Percentiles rank a stretch among this genome's conserved stretches.
Evolutionary conservation across 345 rosid genomes (phyloP).

Genomic region (Mercurialis annua): DNA sequence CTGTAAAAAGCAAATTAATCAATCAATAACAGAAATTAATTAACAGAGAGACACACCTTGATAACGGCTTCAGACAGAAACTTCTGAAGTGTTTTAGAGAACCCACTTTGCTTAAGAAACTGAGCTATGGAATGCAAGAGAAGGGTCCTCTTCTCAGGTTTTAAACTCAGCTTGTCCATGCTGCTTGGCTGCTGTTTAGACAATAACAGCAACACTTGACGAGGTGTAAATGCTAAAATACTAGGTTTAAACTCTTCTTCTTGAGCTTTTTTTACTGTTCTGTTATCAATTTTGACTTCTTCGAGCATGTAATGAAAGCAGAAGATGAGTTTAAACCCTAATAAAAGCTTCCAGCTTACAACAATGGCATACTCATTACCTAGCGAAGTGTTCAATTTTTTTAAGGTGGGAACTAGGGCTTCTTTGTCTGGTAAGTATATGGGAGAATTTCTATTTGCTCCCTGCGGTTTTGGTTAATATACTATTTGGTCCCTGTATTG

Average conservation of each 20-base stretch:
- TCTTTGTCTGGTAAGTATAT: no score
- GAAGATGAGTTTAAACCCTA: no score
- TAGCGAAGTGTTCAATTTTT: no score
- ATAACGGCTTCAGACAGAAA: slow-evolving; percentile 56
- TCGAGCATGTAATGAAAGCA: slow-evolving; percentile 26
- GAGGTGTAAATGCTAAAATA: slow-evolving; percentile 49
- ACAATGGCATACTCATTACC: no score
- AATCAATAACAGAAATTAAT: neutral
- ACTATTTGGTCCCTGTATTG: no score
- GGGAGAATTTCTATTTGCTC: no score
- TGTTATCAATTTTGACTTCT: slow-evolving; percentile 13
- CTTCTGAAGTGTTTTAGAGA: slow-evolving; percentile 69
- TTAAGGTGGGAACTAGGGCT: no score
- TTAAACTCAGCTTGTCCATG: slow-evolving; percentile 28
- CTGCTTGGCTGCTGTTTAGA: slow-evolving; percentile 15
- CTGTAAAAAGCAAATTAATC: neutral
- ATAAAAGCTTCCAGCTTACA: no score
- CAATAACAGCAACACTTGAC: slow-evolving; percentile 39
- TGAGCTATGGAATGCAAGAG: slow-evolving; percentile 54
- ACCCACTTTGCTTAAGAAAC: slow-evolving; percentile 50
- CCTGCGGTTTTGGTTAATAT: no score
- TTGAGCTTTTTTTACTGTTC: slow-evolving; percentile 10
- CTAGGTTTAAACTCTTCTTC: slow-evolving; percentile 41
- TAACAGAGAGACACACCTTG: slow-evolving; percentile 34
- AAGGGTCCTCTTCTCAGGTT: slow-evolving; percentile 35